Evolutionary conservation across 2,329 filamentous ascomycete genomes (phyloP), one percentile per base, ranked within the genome.

Genomic region (Cordyceps cicadae): DNA sequence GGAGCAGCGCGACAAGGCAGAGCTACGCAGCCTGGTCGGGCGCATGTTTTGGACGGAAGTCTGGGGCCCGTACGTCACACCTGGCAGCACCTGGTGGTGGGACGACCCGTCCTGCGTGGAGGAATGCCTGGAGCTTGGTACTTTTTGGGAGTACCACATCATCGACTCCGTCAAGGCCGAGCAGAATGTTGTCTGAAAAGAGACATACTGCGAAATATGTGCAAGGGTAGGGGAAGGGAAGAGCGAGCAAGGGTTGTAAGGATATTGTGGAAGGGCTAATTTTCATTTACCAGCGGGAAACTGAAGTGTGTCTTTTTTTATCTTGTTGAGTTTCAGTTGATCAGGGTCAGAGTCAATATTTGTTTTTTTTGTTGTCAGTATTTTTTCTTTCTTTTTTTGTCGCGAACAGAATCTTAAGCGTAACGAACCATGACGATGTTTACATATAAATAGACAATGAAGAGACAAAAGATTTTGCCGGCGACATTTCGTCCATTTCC

Each of bases 11-110:
- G 65, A 70, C 1, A 76, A 77, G 63, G 74, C 71, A 1, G 76
- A 84, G 66, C 73, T 86, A 3, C 77, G 79, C 60, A 81, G 76
- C 60, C 69, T 80, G 2, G 75, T 82, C 1, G 83, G 82, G 0
- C 76, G 82, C 41, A 78, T 82, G 74, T 71, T 87, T 19, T 87
- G 84, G 84, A 76, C 77, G 66, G 80, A 86, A 66, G 77, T 83
- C 14, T 87, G 84, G 84, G 83, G 84, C 0, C 67, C 68, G 3
- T 79, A 76, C 62, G 77, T 84, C 9, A 76, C 75, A 0, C 70
- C 76, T 7, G 37, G 49, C 8, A 48, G 32, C 5, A 72, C 68
- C 49, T 86, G 83, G 83, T 87, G 84, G 84, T 87, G 84, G 84
- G 81, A 87, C 48, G 79, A 85, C 37, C 70, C 74, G 14, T 75